Evolutionary conservation across 176 grass and related monocot genomes (phyloP).

Genomic region (Musa itinerans): DNA sequence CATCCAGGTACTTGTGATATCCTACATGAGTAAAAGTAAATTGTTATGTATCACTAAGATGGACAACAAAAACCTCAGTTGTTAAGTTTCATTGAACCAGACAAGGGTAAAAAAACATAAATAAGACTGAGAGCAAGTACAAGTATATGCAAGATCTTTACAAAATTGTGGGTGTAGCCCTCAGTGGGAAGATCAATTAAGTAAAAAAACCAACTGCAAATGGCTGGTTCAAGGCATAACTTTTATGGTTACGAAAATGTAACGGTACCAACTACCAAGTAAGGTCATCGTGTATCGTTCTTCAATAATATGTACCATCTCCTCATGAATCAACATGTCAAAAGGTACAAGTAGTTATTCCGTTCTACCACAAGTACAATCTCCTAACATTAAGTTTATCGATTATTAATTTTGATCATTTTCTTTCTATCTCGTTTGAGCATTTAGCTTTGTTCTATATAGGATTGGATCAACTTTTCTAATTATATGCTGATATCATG

Average conservation of each 20-base stretch:
- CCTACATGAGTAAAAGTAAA: background rate
- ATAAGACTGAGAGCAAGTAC: no score
- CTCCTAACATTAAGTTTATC: background rate
- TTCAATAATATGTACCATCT: background rate
- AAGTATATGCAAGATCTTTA: no score
- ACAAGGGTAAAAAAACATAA: background rate
- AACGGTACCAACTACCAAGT: background rate
- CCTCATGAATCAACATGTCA: background rate
- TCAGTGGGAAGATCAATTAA: no score
- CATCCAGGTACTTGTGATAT: slow-evolving; percentile 17
- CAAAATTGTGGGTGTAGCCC: no score
- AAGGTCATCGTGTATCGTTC: background rate
- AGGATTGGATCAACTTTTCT: no score
- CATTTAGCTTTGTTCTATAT: background rate
- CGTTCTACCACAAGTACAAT: background rate
- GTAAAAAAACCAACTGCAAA: background rate
- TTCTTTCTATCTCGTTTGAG: background rate
- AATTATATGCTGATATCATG: no score
- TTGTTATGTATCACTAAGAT: background rate
- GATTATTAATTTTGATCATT: background rate
- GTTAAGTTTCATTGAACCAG: background rate
- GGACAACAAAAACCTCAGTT: background rate
- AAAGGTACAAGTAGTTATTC: background rate
- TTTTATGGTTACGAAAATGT: background rate
- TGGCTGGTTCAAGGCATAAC: background rate